These are phyloP conservation scores for Nadsonia commutata DNA, from an alignment of 1,139 yeast species.

Conservation along the genomic window DNA sequence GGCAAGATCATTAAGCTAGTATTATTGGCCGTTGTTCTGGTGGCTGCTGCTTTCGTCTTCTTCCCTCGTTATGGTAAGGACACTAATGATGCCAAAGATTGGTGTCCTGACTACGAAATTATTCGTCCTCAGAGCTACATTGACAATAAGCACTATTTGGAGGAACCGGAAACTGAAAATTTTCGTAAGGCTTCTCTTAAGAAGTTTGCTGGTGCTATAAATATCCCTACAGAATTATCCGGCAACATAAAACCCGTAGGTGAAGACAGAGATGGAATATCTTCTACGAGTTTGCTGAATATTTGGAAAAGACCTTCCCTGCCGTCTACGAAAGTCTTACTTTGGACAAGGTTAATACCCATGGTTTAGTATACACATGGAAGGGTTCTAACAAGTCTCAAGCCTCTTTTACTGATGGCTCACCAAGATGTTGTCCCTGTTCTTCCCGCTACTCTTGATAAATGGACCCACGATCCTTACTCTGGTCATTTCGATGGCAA, in stretches of 20 bases:
- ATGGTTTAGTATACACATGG: conserved; percentile 56
- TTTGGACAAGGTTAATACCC: conserved; percentile 45
- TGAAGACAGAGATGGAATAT: conserved; percentile 25
- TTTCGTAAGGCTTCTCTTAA: conserved; percentile 21
- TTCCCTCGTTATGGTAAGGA: too few relatives aligned
- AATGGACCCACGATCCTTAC: conserved; percentile 62
- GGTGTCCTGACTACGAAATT: neutral
- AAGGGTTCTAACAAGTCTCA: conserved; percentile 40
- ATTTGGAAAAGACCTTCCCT: conserved; percentile 46
- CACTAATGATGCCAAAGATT: neutral
- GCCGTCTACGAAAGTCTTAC: conserved; percentile 33
- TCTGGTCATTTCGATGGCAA: conserved; percentile 52
- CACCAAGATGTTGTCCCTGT: conserved; percentile 83
- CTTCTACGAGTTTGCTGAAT: conserved; percentile 41
- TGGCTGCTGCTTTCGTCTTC: neutral
- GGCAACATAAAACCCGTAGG: conserved; percentile 35
- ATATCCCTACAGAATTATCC: conserved; percentile 45
- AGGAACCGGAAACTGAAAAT: neutral
- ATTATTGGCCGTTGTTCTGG: neutral
- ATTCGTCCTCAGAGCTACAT: neutral
- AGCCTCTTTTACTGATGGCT: conserved; percentile 57
- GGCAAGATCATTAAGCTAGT: neutral
- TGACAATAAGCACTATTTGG: neutral
- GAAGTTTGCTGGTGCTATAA: conserved; percentile 40
- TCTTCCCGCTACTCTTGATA: conserved; percentile 36